These are phyloP conservation scores for Komagataella pseudopastoris DNA, from an alignment of 805 yeast genomes.

Conservation along the genomic window DNA sequence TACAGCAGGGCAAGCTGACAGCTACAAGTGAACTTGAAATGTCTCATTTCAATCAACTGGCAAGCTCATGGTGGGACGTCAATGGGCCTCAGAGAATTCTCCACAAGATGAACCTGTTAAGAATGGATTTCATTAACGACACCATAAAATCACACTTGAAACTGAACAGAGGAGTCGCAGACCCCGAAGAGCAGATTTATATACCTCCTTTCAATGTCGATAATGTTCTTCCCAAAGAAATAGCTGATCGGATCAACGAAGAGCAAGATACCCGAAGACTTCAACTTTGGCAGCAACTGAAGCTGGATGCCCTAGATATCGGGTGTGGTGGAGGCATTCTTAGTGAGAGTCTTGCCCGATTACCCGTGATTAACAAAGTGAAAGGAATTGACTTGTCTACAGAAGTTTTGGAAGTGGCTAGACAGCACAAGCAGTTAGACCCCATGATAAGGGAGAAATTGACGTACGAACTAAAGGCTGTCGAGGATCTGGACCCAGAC, in stretches of 20 bases:
- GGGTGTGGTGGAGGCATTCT: conserved; percentile 99
- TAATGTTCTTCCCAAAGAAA: conserved; percentile 41
- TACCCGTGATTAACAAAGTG: conserved; percentile 47
- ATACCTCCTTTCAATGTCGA: conserved; percentile 69
- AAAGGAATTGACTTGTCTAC: conserved; percentile 77
- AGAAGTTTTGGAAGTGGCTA: conserved; percentile 75
- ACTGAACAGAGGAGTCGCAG: conserved; percentile 24
- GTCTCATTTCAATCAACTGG: conserved; percentile 69
- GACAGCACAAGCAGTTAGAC: conserved; percentile 50
- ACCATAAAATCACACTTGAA: conserved; percentile 33
- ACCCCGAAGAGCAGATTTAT: conserved; percentile 34
- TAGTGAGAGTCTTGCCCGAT: conserved; percentile 75
- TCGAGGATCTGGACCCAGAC: conserved; percentile 39
- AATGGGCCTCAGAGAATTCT: conserved; percentile 86
- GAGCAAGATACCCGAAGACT: conserved; percentile 38
- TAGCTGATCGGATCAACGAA: conserved; percentile 28
- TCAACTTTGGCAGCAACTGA: conserved; percentile 18
- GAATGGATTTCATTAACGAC: conserved; percentile 76
- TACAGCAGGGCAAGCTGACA: neutral
- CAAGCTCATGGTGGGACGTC: conserved; percentile 98
- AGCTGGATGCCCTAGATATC: conserved; percentile 58
- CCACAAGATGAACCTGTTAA: conserved; percentile 83
- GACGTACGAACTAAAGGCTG: conserved; percentile 41
- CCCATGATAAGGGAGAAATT: conserved; percentile 46
- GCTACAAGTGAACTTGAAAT: neutral